These are phyloP conservation scores for Aspergillus ochraceus DNA, from an alignment of 2,329 filamentous ascomycete species.

Conservation along the genomic window DNA sequence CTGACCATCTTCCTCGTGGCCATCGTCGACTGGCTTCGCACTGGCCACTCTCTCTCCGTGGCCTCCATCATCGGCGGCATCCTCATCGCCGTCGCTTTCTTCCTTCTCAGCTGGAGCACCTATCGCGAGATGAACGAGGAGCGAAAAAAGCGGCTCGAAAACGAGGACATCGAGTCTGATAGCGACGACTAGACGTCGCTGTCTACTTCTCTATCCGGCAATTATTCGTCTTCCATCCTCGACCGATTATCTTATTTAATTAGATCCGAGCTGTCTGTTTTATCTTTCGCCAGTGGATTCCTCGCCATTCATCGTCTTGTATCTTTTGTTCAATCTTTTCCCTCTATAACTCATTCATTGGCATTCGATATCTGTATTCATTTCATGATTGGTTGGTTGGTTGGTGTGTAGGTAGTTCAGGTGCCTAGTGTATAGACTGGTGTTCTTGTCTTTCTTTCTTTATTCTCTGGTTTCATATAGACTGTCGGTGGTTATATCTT, in stretches of 20 bases:
- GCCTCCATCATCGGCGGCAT: slow-evolving; percentile 80
- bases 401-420: background rate
- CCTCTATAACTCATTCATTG: background rate
- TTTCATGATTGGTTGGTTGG: background rate
- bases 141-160: slow-evolving; percentile 57
- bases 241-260: background rate
- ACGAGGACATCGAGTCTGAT: slow-evolving; percentile 45
- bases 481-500: background rate
- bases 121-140: slow-evolving; percentile 92
- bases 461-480: background rate
- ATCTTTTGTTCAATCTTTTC: background rate
- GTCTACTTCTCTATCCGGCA: background rate
- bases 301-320: background rate
- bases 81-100: slow-evolving; percentile 84
- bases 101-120: slow-evolving; percentile 85
- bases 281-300: background rate
- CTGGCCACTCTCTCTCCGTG: slow-evolving; percentile 70
- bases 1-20: slow-evolving; percentile 97
- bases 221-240: background rate
- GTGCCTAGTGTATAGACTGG: background rate
- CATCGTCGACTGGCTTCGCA: slow-evolving; percentile 83
- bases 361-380: background rate
- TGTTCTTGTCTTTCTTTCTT: background rate
- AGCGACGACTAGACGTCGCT: slow-evolving; percentile 35
- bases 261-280: background rate